phyloP scores from a whole-genome alignment of 2,329 filamentous ascomycete genomes.

The Fusarium oxysporum region DNA sequence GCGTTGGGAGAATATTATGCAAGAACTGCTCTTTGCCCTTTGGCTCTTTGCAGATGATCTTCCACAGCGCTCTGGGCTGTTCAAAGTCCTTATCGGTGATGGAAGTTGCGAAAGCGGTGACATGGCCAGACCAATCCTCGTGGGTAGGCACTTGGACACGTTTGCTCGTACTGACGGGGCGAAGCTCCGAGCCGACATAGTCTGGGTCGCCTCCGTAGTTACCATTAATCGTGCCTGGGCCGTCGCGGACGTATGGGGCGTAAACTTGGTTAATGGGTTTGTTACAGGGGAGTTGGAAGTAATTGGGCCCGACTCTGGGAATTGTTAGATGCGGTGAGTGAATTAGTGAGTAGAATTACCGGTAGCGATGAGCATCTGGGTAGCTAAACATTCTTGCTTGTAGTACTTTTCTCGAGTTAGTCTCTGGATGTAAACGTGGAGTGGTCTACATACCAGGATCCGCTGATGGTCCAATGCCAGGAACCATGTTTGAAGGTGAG shows the following conservation, averaged over 20 bases:
- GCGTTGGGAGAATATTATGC: constrained; percentile 35
- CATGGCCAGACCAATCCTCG: constrained; percentile 38
- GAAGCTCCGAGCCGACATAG: constrained; percentile 47
- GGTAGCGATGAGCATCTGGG: constrained; percentile 71
- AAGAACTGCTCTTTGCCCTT: constrained; percentile 35
- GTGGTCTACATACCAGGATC: constrained; percentile 57
- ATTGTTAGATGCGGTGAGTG: not conserved
- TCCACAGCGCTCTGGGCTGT: constrained; percentile 40
- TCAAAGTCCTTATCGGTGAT: constrained; percentile 38
- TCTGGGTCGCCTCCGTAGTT: constrained; percentile 46
- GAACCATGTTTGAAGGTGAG: constrained; percentile 73
- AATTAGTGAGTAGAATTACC: not conserved
- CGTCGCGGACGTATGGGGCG: constrained; percentile 43
- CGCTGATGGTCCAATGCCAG: constrained; percentile 70
- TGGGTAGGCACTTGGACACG: constrained; percentile 37
- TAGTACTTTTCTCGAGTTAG: constrained; percentile 51
- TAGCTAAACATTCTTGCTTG: constrained; percentile 72
- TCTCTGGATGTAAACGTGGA: rapidly evolving
- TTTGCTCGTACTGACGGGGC: constrained; percentile 55
- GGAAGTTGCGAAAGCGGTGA: constrained; percentile 26
- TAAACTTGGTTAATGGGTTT: constrained; percentile 37
- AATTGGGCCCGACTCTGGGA: constrained; percentile 64
- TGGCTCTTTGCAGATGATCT: constrained; percentile 36
- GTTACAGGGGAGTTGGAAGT: constrained; percentile 59
- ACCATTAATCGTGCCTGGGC: constrained; percentile 39